Evolutionary conservation across 306 rosid species (phyloP), one percentile per base, ranked within the genome.

Genomic region (Vigna hirtella): DNA sequence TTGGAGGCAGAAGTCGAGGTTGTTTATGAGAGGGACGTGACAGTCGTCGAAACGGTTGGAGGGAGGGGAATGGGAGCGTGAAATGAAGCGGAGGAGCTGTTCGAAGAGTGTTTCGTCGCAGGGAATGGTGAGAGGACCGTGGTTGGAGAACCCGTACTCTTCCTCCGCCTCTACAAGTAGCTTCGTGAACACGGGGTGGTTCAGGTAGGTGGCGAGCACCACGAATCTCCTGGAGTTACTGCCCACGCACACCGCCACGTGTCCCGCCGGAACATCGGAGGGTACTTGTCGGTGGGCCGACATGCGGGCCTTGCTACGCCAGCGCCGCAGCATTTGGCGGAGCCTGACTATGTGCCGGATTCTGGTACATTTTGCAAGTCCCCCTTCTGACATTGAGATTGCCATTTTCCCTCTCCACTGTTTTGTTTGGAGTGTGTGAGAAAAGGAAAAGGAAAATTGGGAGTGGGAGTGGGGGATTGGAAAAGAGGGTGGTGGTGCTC

Each of bases 341-440:
- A 93, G 90, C 87, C 92, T 71, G 4, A 93, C 98, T 65, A 93
- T 93, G 96, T 93, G 98, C 2, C 96, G 88, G 91, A 93, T 93
- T 78, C 88, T 90, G 93, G 84, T 85, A 88, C 96, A 86, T 79
- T 90, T 93, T 79, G 88, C 87, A 28, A 87, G 6, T 72, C 87
- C 94, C 32, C 87, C 94, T 38, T 59, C 67, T 7, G 96, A 65
- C 94, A 89, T 89, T 32, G 75, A 30, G 1, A 22, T 67, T 16
- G 51, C 4, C 15, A 45, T 45, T 45, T 43, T 43, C 49, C 49
- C 1, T 9, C 2, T 36, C 9, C 40, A 36, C 40, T 36, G 38
- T 34, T 4, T 42, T 42, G 45, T 26, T 26, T 26, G 28, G 28
- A 3, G 34, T 30, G 47, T 42, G 0, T 9, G 13, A 42, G 47